Evolutionary conservation across 495 filamentous ascomycete species (phyloP).

Genomic region (Aspergillus campestris): DNA sequence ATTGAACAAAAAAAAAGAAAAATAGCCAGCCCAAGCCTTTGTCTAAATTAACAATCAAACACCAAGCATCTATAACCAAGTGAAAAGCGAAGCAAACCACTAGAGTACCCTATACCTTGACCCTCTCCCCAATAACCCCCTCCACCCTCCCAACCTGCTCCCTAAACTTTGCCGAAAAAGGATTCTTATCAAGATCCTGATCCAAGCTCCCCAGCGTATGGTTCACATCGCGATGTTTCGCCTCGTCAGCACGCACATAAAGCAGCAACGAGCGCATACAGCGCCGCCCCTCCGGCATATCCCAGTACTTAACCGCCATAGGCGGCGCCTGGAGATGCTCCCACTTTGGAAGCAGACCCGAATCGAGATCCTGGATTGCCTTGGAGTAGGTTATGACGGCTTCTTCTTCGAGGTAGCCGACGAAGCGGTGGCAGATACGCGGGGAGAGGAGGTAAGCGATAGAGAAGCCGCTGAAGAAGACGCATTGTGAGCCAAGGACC

Average conservation of each 20-base stretch:
- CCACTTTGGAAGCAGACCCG: conserved; percentile 78
- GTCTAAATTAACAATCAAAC: no score
- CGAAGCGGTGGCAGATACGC: conserved; percentile 87
- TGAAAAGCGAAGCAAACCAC: no score
- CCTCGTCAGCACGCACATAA: conserved; percentile 89
- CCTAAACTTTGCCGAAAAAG: conserved; percentile 71
- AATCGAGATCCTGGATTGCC: conserved; percentile 76
- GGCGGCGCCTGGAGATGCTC: conserved; percentile 69
- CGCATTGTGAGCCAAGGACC: conserved; percentile 73
- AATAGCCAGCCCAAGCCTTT: no score
- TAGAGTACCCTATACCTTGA: no score
- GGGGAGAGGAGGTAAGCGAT: conserved; percentile 82
- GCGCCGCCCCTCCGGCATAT: conserved; percentile 76
- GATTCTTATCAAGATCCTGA: conserved; percentile 79
- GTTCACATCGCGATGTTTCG: conserved; percentile 96
- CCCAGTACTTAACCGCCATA: conserved; percentile 87
- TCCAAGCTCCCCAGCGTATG: conserved; percentile 84
- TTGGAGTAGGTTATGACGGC: conserved; percentile 92
- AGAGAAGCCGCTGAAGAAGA: conserved; percentile 95
- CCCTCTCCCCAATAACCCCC: no score
- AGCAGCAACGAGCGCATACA: conserved; percentile 80
- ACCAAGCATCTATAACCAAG: no score
- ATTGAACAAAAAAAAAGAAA: no score
- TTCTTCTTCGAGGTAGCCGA: conserved; percentile 95
- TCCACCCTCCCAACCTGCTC: conserved; percentile 16